Base-by-base conservation (phyloP, 192 early-diverging fungal species). In the Linderina pennispora region DNA sequence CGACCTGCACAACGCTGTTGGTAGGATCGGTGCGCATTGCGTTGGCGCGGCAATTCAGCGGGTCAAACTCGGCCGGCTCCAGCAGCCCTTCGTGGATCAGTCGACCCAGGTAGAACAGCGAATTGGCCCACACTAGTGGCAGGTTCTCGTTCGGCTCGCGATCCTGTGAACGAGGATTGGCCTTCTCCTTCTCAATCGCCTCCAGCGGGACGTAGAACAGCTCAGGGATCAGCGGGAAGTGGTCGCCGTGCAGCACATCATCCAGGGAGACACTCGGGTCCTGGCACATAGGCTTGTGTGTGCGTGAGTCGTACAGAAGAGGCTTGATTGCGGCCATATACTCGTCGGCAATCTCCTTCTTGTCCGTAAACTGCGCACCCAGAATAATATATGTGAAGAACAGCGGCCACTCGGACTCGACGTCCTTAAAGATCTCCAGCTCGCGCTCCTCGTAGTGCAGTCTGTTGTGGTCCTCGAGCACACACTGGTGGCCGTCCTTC, bases 391-490 rank as follows among this genome's bases (percentile, higher is more conserved):
- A 92, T 8, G 90, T 90, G 45, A 86, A 92, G 52, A 92, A 92
- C 9, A 92, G 55, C 8, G 90, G 90, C 90, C 90, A 92, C 55
- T 92, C 90, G 33, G 81, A 88, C 58, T 92, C 90, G 26, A 92
- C 80, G 40, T 82, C 62, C 49, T 90, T 87, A 68, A 92, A 92
- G 11, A 85, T 75, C 48, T 81, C 79, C 45, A 92, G 76, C 57
- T 92, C 90, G 24, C 81, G 79, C 1, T 86, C 74, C 20, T 89
- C 81, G 55, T 92, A 92, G 48, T 90, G 80, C 19, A 92, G 68
- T 42, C 88, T 87, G 7, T 54, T 56, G 13, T 69, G 77, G 50
- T 92, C 85, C 67, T 92, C 89, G 4, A 88, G 49, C 10, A 84
- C 71, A 11, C 83, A 83, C 52, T 92, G 90, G 71, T 92, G 90